phyloP scores from a whole-genome alignment of 495 filamentous ascomycete genomes.

The Patellaria atrata region DNA sequence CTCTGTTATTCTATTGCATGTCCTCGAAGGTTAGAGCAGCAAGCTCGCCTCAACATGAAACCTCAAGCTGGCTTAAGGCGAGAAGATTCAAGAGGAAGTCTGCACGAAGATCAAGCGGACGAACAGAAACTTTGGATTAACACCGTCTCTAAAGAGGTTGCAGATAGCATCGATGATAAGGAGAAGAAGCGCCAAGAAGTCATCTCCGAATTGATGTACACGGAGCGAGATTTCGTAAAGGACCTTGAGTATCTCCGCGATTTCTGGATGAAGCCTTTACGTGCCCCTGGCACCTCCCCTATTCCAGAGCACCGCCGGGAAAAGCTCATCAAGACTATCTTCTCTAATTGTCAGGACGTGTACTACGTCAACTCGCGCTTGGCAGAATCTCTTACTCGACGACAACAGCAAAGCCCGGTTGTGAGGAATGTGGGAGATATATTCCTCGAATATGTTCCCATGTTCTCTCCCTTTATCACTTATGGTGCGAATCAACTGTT shows the following conservation, averaged over 20 bases:
- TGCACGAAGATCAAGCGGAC: conserved; percentile 77
- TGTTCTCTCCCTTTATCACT: conserved; percentile 90
- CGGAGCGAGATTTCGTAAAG: conserved; percentile 97
- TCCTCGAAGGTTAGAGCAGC: conserved; percentile 85
- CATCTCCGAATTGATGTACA: conserved; percentile 98
- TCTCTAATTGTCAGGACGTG: conserved; percentile 91
- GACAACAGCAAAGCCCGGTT: conserved; percentile 79
- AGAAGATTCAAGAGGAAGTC: conserved; percentile 62
- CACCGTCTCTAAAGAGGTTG: conserved; percentile 88
- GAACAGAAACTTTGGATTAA: conserved; percentile 99
- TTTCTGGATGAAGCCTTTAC: conserved; percentile 95
- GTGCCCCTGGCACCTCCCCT: conserved; percentile 57
- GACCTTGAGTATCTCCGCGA: conserved; percentile 95
- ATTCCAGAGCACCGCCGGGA: conserved; percentile 82
- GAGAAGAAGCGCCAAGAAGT: conserved; percentile 98
- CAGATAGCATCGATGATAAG: conserved; percentile 69
- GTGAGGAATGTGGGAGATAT: conserved; percentile 88
- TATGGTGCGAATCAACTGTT: conserved; percentile 95
- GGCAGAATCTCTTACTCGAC: conserved; percentile 70
- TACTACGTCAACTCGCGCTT: conserved; percentile 77
- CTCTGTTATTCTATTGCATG: conserved; percentile 99
- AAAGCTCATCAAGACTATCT: conserved; percentile 83
- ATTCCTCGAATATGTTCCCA: conserved; percentile 80
- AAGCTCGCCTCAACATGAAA: conserved; percentile 82
- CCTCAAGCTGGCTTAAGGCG: conserved; percentile 74